phyloP scores from a whole-genome alignment of 371 early-diverging fungal species.

The Batkoa obscura region DNA sequence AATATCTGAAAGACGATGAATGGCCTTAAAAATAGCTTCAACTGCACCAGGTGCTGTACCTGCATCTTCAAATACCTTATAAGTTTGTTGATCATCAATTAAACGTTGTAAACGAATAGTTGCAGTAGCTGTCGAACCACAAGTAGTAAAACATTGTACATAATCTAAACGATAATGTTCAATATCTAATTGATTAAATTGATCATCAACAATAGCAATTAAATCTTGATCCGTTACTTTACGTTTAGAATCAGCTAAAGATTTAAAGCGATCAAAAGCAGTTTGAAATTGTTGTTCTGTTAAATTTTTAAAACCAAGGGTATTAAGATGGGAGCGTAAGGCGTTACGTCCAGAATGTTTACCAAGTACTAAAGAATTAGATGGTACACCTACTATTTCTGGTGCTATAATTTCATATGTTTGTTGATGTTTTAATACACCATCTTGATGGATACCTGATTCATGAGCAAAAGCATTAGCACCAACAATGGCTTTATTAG shows the following conservation, averaged over 20 bases:
- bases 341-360: conserved; percentile 94
- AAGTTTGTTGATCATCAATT: conserved; percentile 11
- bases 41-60: conserved; percentile 66
- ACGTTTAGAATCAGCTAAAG: conserved; percentile 77
- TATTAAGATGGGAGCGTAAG: conserved; percentile 56
- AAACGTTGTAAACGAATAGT: conserved; percentile 24
- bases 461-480: conserved; percentile 94
- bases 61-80: conserved; percentile 33
- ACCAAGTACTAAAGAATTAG: conserved; percentile 69
- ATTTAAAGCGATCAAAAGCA: conserved; percentile 74
- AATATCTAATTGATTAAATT: conserved; percentile 16
- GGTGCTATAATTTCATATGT: conserved; percentile 94
- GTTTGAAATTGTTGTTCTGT: conserved; percentile 42
- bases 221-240: conserved; percentile 79
- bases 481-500: conserved; percentile 95
- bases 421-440: conserved; percentile 78
- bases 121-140: conserved; percentile 49
- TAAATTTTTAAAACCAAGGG: conserved; percentile 54
- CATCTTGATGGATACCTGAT: conserved; percentile 95
- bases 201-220: conserved; percentile 60
- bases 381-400: conserved; percentile 70
- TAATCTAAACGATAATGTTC: conserved; percentile 32
- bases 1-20: conserved; percentile 52
- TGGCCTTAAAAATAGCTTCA: conserved; percentile 63
- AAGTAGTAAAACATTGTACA: conserved; percentile 55